phyloP scores from a whole-genome alignment of 2,329 filamentous ascomycete genomes.

The Ceratocystis papillata region DNA sequence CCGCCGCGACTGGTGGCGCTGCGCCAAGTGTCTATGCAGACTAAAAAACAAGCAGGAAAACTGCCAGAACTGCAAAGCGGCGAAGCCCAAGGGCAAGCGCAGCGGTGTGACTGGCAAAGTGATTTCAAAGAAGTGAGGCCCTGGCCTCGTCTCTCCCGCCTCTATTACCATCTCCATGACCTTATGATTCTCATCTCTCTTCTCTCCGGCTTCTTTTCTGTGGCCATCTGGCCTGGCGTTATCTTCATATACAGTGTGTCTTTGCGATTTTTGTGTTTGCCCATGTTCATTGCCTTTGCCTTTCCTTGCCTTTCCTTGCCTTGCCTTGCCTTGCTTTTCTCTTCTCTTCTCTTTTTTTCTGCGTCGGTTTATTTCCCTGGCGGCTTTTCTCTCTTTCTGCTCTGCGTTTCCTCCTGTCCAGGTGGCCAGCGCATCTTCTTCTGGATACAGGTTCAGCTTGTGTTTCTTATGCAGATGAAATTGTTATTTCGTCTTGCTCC shows the following conservation, averaged over 20 bases:
- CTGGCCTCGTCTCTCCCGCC: too few relatives aligned
- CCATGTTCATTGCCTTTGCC: not conserved
- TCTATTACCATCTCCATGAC: too few relatives aligned
- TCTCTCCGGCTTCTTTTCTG: conserved; percentile 4
- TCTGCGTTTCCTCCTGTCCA: not conserved
- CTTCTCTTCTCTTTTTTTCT: too few relatives aligned
- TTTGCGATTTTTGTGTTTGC: not conserved
- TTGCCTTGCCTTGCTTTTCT: too few relatives aligned
- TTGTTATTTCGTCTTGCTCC: conserved; percentile 1
- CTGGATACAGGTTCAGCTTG: not conserved
- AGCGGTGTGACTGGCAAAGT: conserved; percentile 30
- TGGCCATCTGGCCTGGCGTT: conserved; percentile 5
- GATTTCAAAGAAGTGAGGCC: conserved; percentile 13
- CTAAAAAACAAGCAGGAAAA: conserved; percentile 36
- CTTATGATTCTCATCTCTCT: conserved; percentile 4
- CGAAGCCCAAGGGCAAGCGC: conserved; percentile 42
- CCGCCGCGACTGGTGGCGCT: conserved; percentile 44
- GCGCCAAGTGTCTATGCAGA: conserved; percentile 41
- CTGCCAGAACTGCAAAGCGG: conserved; percentile 39
- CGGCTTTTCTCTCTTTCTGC: conserved; percentile 11
- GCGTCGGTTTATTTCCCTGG: not conserved
- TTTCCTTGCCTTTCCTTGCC: too few relatives aligned
- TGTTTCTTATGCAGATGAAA: not conserved
- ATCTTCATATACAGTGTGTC: conserved; percentile 1
- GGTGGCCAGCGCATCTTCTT: not conserved